These are phyloP conservation scores for Suhomyces sp. DNA, from an alignment of 805 yeast species.

Conservation along the genomic window DNA sequence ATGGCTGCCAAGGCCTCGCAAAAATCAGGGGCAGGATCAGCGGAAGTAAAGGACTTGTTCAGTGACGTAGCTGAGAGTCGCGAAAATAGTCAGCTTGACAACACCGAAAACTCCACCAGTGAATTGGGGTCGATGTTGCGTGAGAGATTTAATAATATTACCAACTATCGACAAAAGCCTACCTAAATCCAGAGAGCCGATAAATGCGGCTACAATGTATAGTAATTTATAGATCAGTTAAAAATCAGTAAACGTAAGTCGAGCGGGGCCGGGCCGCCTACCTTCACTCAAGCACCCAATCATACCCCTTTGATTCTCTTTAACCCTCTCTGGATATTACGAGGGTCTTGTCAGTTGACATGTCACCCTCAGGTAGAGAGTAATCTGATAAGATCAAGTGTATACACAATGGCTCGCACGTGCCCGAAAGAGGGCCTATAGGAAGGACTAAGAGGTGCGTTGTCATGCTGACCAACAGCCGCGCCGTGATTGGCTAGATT, in stretches of 20 bases:
- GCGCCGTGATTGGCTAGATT: slow-evolving; percentile 4
- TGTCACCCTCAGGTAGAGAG: not conserved
- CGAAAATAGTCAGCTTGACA: slow-evolving; percentile 7
- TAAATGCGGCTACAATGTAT: not conserved
- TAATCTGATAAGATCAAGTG: not conserved
- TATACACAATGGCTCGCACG: not conserved
- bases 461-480: slow-evolving; percentile 6
- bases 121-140: slow-evolving; percentile 22
- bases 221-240: not conserved
- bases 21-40: not conserved
- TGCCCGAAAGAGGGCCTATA: not conserved
- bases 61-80: slow-evolving; percentile 8
- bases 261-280: not conserved
- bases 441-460: not conserved
- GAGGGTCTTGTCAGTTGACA: not conserved
- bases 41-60: slow-evolving; percentile 11
- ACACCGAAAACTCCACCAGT: slow-evolving; percentile 18
- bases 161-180: slow-evolving; percentile 9
- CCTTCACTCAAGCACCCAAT: not conserved
- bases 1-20: slow-evolving; percentile 1
- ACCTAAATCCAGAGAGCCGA: not conserved
- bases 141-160: slow-evolving; percentile 20
- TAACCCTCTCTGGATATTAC: not conserved
- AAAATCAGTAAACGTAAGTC: not conserved
- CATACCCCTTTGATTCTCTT: not conserved